These are phyloP conservation scores for Rugonectria rugulosa DNA, from an alignment of 2,329 filamentous ascomycete species.

Conservation along the genomic window DNA sequence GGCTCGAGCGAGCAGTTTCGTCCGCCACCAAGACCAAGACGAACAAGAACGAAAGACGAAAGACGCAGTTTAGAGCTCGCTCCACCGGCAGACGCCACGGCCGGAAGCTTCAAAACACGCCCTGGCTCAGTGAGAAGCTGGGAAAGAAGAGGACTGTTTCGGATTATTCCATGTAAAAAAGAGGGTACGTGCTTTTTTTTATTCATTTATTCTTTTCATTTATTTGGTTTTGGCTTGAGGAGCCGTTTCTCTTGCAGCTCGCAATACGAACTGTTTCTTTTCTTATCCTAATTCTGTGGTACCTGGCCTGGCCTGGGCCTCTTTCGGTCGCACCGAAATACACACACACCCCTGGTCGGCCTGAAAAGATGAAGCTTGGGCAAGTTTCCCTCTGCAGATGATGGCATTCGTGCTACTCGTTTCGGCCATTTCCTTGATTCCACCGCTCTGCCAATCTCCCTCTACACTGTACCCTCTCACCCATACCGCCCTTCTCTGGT, in stretches of 20 bases:
- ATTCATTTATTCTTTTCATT: not conserved
- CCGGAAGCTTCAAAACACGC: conserved; percentile 17
- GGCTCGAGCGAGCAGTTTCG: too few relatives aligned
- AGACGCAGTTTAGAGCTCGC: conserved; percentile 3
- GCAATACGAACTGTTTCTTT: not conserved
- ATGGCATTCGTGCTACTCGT: conserved; percentile 15
- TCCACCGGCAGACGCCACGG: conserved; percentile 2
- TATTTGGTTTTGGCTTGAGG: not conserved
- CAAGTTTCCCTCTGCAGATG: conserved; percentile 4
- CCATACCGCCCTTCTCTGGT: not conserved
- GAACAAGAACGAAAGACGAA: too few relatives aligned
- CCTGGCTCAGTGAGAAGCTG: conserved; percentile 7
- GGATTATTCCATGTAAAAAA: conserved; percentile 4
- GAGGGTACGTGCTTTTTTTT: conserved; percentile 21
- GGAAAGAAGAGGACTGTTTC: too few relatives aligned
- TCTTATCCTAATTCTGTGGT: not conserved
- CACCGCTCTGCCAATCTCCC: not conserved
- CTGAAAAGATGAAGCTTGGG: not conserved
- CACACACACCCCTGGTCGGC: not conserved
- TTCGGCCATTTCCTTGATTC: conserved; percentile 15
- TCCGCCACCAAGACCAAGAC: too few relatives aligned
- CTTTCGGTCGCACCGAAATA: not conserved
- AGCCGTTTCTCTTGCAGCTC: not conserved
- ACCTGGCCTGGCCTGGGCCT: not conserved
- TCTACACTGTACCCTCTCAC: not conserved